Percentiles rank a stretch among this genome's conserved stretches.
Conservation (phyloP, 2,329 filamentous ascomycete genomes). For the Neoarthrinium moseri region DNA sequence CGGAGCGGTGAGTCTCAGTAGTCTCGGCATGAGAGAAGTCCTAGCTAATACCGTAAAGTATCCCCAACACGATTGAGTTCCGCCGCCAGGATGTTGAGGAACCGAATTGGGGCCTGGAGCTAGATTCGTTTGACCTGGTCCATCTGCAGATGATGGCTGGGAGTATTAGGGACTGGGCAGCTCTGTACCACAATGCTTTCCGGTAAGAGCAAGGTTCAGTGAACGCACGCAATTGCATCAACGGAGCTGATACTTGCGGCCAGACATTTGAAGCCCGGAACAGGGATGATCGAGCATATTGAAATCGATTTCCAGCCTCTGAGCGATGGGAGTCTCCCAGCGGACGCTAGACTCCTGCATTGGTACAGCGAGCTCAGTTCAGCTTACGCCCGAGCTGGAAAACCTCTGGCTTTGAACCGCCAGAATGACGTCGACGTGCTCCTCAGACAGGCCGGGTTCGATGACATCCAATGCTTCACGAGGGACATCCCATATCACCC, state of each 20-base stretch:
- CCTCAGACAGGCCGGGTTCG: slow-evolving; percentile 72
- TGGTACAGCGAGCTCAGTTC: slow-evolving; percentile 71
- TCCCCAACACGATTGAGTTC: slow-evolving; percentile 68
- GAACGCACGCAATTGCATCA: neutral
- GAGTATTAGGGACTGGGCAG: slow-evolving; percentile 73
- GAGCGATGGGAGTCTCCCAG: slow-evolving; percentile 61
- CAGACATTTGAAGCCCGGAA: slow-evolving; percentile 74
- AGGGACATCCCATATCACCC: slow-evolving; percentile 72
- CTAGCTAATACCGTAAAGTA: slow-evolving; percentile 44
- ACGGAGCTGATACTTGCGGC: slow-evolving; percentile 16
- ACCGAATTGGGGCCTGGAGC: slow-evolving; percentile 57
- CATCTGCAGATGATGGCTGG: slow-evolving; percentile 79
- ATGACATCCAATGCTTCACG: slow-evolving; percentile 70
- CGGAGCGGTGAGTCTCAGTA: slow-evolving; percentile 24
- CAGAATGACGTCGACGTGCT: slow-evolving; percentile 52
- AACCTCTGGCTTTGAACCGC: slow-evolving; percentile 66
- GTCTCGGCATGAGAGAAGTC: neutral
- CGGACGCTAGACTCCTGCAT: slow-evolving; percentile 55
- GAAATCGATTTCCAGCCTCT: slow-evolving; percentile 83
- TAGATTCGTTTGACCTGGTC: slow-evolving; percentile 73
- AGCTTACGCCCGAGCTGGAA: slow-evolving; percentile 64
- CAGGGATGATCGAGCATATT: slow-evolving; percentile 79
- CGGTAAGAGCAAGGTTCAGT: slow-evolving; percentile 43
- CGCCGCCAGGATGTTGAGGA: slow-evolving; percentile 75
- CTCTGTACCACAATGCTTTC: slow-evolving; percentile 70